phyloP scores from a whole-genome alignment of 2,329 filamentous ascomycete species.

The Xylariaceae sp. region DNA sequence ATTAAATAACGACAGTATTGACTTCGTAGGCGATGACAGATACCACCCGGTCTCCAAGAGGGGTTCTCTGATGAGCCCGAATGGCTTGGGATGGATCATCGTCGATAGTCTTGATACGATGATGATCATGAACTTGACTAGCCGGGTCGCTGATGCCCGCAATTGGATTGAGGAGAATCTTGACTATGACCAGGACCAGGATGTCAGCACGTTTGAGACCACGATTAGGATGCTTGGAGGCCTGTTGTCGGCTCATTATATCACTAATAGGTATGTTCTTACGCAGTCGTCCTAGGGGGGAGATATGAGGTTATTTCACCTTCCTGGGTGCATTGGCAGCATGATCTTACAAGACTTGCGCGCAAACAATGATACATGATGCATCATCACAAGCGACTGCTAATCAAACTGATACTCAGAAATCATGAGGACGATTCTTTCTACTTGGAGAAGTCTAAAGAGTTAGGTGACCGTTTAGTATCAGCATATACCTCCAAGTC shows the following conservation, averaged over 20 bases:
- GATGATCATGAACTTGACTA: constrained; percentile 95
- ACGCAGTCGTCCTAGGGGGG: background rate
- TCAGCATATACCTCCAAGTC: constrained; percentile 80
- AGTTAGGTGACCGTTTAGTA: constrained; percentile 78
- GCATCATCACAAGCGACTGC: background rate
- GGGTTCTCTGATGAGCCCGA: constrained; percentile 74
- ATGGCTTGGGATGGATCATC: constrained; percentile 94
- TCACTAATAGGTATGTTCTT: constrained; percentile 49
- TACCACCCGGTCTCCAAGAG: constrained; percentile 74
- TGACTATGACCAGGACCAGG: constrained; percentile 82
- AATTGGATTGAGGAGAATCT: constrained; percentile 78
- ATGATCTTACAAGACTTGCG: no score
- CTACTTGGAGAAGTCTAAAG: constrained; percentile 87
- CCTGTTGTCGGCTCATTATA: constrained; percentile 82
- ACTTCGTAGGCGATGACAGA: constrained; percentile 64
- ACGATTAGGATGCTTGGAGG: constrained; percentile 95
- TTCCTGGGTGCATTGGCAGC: no score
- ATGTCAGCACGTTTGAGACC: constrained; percentile 94
- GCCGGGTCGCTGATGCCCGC: constrained; percentile 70
- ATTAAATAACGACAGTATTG: constrained; percentile 20
- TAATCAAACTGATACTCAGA: background rate
- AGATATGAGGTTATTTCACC: no score
- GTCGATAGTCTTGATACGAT: constrained; percentile 90
- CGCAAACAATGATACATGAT: no score
- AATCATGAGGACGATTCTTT: constrained; percentile 59